These are phyloP conservation scores for Atkinsonella hypoxylon DNA, from an alignment of 2,329 filamentous ascomycete genomes.

Conservation along the genomic window DNA sequence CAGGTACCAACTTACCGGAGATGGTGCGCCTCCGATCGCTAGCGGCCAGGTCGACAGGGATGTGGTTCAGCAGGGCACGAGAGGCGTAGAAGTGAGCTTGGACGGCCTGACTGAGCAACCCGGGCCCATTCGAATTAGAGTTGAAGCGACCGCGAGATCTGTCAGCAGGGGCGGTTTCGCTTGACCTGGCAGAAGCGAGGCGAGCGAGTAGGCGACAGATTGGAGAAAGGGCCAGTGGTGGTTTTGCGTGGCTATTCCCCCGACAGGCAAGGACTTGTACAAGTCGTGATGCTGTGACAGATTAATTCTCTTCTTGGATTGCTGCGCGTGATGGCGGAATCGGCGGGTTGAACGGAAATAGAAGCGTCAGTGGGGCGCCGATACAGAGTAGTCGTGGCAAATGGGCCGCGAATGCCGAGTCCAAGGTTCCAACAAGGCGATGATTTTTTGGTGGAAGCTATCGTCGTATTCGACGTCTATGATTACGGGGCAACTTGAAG, in stretches of 20 bases:
- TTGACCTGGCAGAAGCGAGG: not conserved
- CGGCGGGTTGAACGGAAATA: not conserved
- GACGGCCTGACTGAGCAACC: not conserved
- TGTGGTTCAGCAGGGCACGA: constrained; percentile 7
- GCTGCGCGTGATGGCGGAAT: not conserved
- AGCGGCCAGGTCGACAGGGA: constrained; percentile 14
- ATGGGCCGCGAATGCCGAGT: constrained; percentile 1
- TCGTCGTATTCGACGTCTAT: not conserved
- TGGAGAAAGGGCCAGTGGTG: not conserved
- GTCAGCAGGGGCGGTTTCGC: constrained; percentile 6
- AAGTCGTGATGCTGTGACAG: not conserved
- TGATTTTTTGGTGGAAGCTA: not conserved
- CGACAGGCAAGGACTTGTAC: not conserved
- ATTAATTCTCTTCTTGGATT: not conserved
- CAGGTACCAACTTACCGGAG: constrained; percentile 9
- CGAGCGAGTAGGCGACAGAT: not conserved
- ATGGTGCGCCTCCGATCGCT: constrained; percentile 8
- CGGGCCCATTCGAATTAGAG: constrained; percentile 8
- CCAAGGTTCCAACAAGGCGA: not conserved
- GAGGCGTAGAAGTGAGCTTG: constrained; percentile 1
- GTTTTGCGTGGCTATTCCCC: not conserved
- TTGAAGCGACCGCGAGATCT: constrained; percentile 8
- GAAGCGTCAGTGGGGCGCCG: not conserved
- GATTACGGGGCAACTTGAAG: not conserved
- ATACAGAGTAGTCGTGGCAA: not conserved